Conservation (phyloP, 164 flowering plant genomes). For the Platanus orientalis region DNA sequence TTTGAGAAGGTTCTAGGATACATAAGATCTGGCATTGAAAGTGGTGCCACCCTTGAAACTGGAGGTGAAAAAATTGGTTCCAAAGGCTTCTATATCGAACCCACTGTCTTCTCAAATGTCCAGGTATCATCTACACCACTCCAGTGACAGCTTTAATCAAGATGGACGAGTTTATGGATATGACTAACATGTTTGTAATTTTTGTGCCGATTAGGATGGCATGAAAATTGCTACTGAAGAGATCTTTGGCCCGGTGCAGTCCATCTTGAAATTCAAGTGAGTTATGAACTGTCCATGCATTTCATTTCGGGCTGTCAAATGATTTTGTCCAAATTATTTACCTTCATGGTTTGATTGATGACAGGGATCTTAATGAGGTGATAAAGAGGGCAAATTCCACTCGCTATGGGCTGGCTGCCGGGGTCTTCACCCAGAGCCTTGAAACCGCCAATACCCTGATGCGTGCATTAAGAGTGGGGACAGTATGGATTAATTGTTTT, state of each 20-base stretch:
- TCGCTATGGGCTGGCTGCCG: conserved; percentile 81
- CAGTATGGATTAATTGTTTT: conserved; percentile 92
- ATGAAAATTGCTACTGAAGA: conserved; percentile 86
- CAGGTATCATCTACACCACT: conserved; percentile 33
- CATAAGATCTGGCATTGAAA: conserved; percentile 63
- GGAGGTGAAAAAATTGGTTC: conserved; percentile 76
- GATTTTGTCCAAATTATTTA: neutral
- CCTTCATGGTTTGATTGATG: neutral
- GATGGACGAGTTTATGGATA: neutral
- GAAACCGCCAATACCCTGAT: conserved; percentile 69
- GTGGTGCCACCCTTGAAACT: conserved; percentile 74
- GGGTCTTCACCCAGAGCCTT: conserved; percentile 70
- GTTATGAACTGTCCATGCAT: neutral
- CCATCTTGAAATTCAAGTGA: conserved; percentile 2
- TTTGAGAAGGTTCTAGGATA: conserved; percentile 67
- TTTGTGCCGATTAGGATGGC: conserved; percentile 47
- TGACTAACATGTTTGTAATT: conserved; percentile 1
- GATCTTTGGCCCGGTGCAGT: conserved; percentile 90
- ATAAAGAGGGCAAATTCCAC: conserved; percentile 64
- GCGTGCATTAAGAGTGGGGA: conserved; percentile 74
- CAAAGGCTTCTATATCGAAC: conserved; percentile 79
- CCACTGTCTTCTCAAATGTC: conserved; percentile 94
- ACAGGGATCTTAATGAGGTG: conserved; percentile 74
- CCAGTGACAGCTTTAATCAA: neutral
- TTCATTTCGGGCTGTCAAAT: neutral